Evolutionary conservation across 495 filamentous ascomycete genomes (phyloP), one percentile per base, ranked within the genome.

Genomic region (Podospora bellae-mahoneyi): DNA sequence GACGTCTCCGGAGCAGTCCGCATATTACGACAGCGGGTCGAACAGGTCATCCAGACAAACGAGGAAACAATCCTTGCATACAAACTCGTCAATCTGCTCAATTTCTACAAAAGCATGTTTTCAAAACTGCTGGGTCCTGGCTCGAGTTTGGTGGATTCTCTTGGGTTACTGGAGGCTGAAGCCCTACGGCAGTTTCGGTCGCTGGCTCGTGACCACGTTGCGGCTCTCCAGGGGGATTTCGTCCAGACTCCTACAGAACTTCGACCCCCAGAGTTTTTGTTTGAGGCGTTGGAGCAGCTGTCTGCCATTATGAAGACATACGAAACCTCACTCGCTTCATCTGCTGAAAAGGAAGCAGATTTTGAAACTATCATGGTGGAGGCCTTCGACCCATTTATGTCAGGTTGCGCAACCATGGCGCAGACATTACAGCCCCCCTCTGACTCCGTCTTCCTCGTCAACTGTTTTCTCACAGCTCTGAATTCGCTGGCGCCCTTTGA

Each of bases 1-100:
- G 90, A 95, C 72, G 84, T 98, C 30, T 86, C 86, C 4, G 91
- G 92, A 1, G 92, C 93, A 13, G 89, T 89, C 27, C 85, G 90
- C 10, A 86, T 91, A 15, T 79, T 97, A 9, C 87, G 90, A 7
- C 93, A 96, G 75, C 84, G 94, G 16, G 88, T 94, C 64, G 93
- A 97, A 78, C 91, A 97, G 68, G 91, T 96, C 32, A 91, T 97
- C 44, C 92, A 96, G 72, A 91, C 90, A 63, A 92, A 97, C 73
- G 95, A 97, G 67, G 93, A 97, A 65, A 88, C 92, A 0, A 90
- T 94, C 27, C 82, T 94, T 58, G 89, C 92, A 62, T 99, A 96
- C 82, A 92, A 92, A 73, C 89, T 97, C 53, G 89, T 91, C 19
- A 97, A 96, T 68, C 79, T 98, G 1, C 84, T 98, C 39, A 85